phyloP scores from a whole-genome alignment of 1,284 basidiomycete species.

The Irpex rosettiformis region DNA sequence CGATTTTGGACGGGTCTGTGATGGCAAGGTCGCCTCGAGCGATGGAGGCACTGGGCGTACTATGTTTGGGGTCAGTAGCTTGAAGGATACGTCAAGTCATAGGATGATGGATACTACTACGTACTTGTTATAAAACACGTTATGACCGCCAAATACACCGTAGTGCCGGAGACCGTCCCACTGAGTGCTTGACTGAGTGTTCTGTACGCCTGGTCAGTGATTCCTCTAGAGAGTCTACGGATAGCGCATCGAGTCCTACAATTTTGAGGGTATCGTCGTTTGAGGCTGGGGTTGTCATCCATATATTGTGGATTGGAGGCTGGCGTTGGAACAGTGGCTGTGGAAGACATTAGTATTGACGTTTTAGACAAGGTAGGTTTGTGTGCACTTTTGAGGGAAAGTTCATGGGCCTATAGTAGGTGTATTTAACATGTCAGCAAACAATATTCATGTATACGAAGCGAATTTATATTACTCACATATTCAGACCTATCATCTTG shows the following conservation, averaged over 20 bases:
- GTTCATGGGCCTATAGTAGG: constrained; percentile 68
- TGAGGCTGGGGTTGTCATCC: constrained; percentile 25
- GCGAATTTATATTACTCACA: neutral
- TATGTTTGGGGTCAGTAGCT: constrained; percentile 23
- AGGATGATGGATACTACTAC: neutral
- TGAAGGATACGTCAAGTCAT: neutral
- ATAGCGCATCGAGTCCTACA: constrained; percentile 36
- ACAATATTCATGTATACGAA: neutral
- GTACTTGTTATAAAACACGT: constrained; percentile 64
- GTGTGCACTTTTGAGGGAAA: constrained; percentile 48
- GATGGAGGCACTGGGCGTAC: constrained; percentile 44
- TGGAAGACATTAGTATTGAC: neutral
- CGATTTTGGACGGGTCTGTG: constrained; percentile 35
- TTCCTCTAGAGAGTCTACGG: neutral
- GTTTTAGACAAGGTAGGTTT: neutral
- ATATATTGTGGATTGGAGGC: constrained; percentile 41
- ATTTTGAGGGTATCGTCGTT: constrained; percentile 65
- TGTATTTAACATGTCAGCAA: neutral
- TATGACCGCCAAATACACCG: constrained; percentile 45
- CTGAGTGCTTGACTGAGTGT: constrained; percentile 72
- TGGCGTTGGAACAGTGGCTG: constrained; percentile 59
- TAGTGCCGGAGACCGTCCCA: constrained; percentile 73
- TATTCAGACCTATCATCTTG: neutral
- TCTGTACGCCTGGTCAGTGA: constrained; percentile 34
- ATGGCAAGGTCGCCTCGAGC: constrained; percentile 43